Evolutionary conservation across 306 rosid species (phyloP).

Genomic region (Leucaena leucocephala): DNA sequence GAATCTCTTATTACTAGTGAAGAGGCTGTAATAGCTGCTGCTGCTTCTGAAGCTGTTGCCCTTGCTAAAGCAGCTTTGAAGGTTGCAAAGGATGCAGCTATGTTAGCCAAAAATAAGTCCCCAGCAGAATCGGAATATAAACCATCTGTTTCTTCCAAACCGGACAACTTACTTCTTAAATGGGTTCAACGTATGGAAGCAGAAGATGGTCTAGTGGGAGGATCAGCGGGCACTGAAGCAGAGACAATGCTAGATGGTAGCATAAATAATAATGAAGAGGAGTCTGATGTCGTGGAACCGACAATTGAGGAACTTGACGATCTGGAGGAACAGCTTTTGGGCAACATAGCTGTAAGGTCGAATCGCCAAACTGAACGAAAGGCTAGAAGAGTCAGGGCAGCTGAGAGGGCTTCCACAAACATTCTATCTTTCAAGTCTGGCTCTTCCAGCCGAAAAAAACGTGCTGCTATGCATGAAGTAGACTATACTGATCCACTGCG

Average conservation of each 20-base stretch:
- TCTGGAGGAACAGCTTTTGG: slow-evolving; percentile 56
- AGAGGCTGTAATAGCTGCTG: slow-evolving; percentile 86
- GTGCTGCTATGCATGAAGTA: slow-evolving; percentile 66
- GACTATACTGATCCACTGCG: slow-evolving; percentile 88
- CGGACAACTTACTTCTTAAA: slow-evolving; percentile 54
- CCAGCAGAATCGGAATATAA: slow-evolving; percentile 37
- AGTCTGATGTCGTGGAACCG: slow-evolving; percentile 56
- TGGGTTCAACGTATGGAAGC: slow-evolving; percentile 65
- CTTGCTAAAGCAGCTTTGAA: slow-evolving; percentile 87
- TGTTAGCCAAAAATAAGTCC: slow-evolving; percentile 50
- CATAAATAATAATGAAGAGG: slow-evolving; percentile 37
- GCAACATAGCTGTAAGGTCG: slow-evolving; percentile 70
- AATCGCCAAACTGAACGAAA: slow-evolving; percentile 83
- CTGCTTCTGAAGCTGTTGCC: slow-evolving; percentile 92
- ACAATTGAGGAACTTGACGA: slow-evolving; percentile 64
- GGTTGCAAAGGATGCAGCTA: slow-evolving; percentile 81
- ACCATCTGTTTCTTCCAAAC: slow-evolving; percentile 38
- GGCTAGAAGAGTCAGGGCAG: slow-evolving; percentile 80
- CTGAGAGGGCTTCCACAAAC: slow-evolving; percentile 72
- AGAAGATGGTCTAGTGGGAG: slow-evolving; percentile 47
- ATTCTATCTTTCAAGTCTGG: slow-evolving; percentile 68
- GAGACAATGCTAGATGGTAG: slow-evolving; percentile 45
- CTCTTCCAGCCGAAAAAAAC: slow-evolving; percentile 69
- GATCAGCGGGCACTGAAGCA: slow-evolving; percentile 42
- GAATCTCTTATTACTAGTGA: slow-evolving; percentile 79